Evolutionary conservation across 2,329 filamentous ascomycete species (phyloP), one percentile per base, ranked within the genome.

Genomic region (Rhynchosporium agropyri): DNA sequence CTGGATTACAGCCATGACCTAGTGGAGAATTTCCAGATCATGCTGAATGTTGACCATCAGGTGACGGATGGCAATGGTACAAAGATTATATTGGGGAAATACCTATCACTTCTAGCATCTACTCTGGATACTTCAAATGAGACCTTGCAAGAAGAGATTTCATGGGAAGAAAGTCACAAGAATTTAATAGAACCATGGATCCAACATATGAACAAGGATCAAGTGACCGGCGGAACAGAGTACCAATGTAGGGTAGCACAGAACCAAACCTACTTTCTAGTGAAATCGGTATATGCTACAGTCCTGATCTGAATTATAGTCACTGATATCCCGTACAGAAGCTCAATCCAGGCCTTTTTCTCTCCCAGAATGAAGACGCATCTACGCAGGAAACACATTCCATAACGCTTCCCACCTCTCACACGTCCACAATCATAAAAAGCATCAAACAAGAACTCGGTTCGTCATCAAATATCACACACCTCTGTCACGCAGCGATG

Each of bases 61-160:
- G 51, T 68, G n/a, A 67, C 66, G 31, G 67, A 71, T 61, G 69
- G 69, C 0, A 69, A 67, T 51, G 68, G 69, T 5, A 65, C 60
- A 28, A 62, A 65, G 8, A 69, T 71, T 43, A n/a, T 71, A 9
- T 42, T 71, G 3, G 61, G 57, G 26, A 67, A 63, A 15, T 71
- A 62, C 42, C 45, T 69, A 2, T 54, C 65, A 4, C n/a, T 69
- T 1, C 56, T 71, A 6, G 51, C 66, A 13, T 56, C 51, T 2
- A n/a, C 50, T 1, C 58, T 66, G 56, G 15, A 3, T 4, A 51
- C 31, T 7, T 26, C 28, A 45, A 2, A 50, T 42, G 46, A 42
- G 15, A 15, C 45, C 31, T 20, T 31, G 15, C 20, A 42, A 31
- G 31, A 28, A 13, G 43, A 57, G 15, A 26, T 66, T 4, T 28